phyloP scores from a whole-genome alignment of 805 yeast species.

The Ogataea trehaloabstinens region DNA sequence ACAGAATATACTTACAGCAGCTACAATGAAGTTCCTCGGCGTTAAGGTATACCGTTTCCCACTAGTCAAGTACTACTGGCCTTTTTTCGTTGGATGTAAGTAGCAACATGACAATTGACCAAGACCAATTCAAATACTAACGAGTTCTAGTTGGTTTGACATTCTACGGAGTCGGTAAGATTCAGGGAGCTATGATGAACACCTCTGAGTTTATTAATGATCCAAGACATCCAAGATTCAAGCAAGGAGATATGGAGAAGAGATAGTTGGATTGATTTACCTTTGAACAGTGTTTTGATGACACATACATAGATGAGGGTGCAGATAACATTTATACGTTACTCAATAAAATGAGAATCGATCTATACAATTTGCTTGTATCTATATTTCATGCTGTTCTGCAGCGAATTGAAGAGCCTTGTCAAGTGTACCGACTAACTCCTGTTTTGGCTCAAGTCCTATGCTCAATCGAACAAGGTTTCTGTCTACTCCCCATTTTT shows the following conservation, averaged over 20 bases:
- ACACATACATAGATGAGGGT: too few species aligned
- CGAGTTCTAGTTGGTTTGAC: conserved; percentile 45
- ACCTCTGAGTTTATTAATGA: conserved; percentile 84
- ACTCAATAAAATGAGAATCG: neutral
- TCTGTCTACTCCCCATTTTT: conserved; percentile 78
- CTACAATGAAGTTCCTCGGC: conserved; percentile 33
- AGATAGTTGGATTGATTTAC: conserved; percentile 19
- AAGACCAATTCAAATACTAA: conserved; percentile 4
- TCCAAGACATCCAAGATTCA: conserved; percentile 94
- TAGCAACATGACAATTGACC: conserved; percentile 17
- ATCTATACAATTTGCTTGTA: too few species aligned
- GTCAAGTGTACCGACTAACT: conserved; percentile 48
- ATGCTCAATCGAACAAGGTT: conserved; percentile 77
- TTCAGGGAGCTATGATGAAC: conserved; percentile 64
- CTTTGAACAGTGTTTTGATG: neutral
- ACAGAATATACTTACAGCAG: too few species aligned
- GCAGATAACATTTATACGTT: conserved; percentile 5
- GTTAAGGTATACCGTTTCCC: conserved; percentile 36
- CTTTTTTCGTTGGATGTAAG: conserved; percentile 82
- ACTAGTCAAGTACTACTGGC: conserved; percentile 74
- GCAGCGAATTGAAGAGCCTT: conserved; percentile 49
- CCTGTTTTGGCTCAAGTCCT: conserved; percentile 74
- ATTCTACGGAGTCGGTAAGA: conserved; percentile 68
- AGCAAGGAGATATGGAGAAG: conserved; percentile 33
- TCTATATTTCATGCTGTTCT: conserved; percentile 33